These are phyloP conservation scores for Aspergillus nomiae DNA, from an alignment of 2,329 filamentous ascomycete genomes.

Conservation along the genomic window DNA sequence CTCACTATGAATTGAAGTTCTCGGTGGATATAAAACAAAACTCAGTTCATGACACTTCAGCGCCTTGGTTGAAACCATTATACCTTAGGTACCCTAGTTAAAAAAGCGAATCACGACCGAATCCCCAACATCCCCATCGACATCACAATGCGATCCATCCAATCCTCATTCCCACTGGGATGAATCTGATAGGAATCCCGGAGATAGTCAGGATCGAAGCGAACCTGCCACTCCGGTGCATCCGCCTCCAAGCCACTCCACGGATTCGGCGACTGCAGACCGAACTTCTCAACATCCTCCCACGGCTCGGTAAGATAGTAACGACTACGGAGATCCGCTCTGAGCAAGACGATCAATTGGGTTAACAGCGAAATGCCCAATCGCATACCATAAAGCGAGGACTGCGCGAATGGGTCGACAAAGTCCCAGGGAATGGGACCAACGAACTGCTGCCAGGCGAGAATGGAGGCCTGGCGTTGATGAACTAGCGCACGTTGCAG, in stretches of 20 bases:
- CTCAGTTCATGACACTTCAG: background rate
- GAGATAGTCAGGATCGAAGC: constrained; percentile 7
- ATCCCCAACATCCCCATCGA: constrained; percentile 19
- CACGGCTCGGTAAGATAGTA: background rate
- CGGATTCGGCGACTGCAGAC: background rate
- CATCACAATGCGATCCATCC: constrained; percentile 16
- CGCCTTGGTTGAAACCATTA: too few relatives aligned
- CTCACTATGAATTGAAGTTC: background rate
- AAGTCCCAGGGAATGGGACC: background rate
- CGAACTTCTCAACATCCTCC: background rate
- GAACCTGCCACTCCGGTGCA: constrained; percentile 1
- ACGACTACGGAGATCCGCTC: background rate
- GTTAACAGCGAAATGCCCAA: background rate
- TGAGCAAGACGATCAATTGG: background rate
- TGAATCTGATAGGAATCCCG: background rate
- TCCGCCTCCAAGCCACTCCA: background rate
- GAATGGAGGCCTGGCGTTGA: background rate
- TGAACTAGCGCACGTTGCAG: background rate
- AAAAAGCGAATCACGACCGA: background rate
- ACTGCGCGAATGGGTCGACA: background rate
- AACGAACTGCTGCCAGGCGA: background rate
- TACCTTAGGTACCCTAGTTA: background rate
- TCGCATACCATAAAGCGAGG: background rate
- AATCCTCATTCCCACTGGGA: constrained; percentile 5
- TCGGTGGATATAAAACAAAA: background rate